Evolutionary conservation across 73 alveolate genomes (phyloP).

Genomic region (Tetrahymena thermophila): DNA sequence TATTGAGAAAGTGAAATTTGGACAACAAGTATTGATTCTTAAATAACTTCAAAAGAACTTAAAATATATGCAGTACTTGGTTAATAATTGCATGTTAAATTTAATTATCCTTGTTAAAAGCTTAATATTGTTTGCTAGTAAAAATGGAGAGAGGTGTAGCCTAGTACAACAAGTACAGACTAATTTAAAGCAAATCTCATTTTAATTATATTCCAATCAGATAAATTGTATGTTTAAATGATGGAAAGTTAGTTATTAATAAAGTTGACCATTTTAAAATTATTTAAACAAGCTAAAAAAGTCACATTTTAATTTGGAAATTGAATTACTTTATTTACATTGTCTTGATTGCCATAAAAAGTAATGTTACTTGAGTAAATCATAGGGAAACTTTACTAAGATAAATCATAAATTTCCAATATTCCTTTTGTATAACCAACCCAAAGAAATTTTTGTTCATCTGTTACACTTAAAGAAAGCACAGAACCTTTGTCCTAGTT

Average conservation of each 20-base stretch:
- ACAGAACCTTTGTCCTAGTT: not conserved
- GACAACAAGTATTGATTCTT: not conserved
- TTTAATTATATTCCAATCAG: not conserved
- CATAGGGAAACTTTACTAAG: not conserved
- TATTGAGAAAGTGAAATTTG: not conserved
- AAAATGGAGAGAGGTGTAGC: not conserved
- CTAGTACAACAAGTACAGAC: not conserved
- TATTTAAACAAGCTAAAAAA: not conserved
- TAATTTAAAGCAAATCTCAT: not conserved
- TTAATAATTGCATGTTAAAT: not conserved
- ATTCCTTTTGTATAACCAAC: not conserved
- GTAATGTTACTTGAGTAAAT: not conserved
- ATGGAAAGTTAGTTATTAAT: not conserved
- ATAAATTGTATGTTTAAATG: too few species aligned
- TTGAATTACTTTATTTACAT: not conserved
- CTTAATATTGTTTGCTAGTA: not conserved
- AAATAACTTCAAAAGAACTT: not conserved
- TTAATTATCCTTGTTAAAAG: not conserved
- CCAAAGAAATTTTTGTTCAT: not conserved
- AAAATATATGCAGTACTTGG: not conserved
- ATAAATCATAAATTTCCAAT: not conserved
- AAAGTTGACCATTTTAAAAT: not conserved
- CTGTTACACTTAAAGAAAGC: not conserved
- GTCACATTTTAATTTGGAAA: not conserved
- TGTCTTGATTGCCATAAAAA: not conserved